Percentiles rank a stretch among this genome's conserved stretches.
These are phyloP conservation scores for Ceratocystiopsis brevicomis DNA, from an alignment of 2,329 filamentous ascomycete species.

Conservation along the genomic window DNA sequence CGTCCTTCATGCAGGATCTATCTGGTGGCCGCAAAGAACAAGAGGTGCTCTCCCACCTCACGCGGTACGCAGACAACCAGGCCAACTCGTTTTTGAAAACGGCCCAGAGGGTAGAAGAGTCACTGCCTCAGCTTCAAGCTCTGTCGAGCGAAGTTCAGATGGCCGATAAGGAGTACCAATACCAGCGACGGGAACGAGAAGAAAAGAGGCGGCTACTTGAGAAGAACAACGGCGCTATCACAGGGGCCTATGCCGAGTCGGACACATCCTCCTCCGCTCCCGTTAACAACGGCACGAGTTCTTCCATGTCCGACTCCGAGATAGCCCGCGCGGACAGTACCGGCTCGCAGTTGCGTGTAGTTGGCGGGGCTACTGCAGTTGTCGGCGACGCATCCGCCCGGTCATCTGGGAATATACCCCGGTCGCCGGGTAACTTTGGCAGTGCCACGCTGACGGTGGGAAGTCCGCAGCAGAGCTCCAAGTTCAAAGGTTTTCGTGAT, in stretches of 20 bases:
- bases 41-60: slow-evolving; percentile 84
- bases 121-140: slow-evolving; percentile 79
- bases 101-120: slow-evolving; percentile 69
- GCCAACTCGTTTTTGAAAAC: slow-evolving; percentile 65
- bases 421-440: slow-evolving; percentile 36
- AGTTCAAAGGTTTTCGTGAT: slow-evolving; percentile 85
- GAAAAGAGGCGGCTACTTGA: slow-evolving; percentile 82
- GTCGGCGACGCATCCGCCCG: too few relatives aligned
- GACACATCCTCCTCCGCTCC: neutral
- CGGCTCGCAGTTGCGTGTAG: slow-evolving; percentile 43
- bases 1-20: slow-evolving; percentile 97
- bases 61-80: slow-evolving; percentile 82
- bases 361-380: slow-evolving; percentile 16
- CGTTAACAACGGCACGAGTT: slow-evolving; percentile 14
- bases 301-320: slow-evolving; percentile 44
- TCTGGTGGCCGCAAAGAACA: slow-evolving; percentile 97
- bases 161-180: slow-evolving; percentile 91
- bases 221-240: slow-evolving; percentile 45
- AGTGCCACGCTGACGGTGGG: slow-evolving; percentile 13
- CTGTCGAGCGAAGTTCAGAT: slow-evolving; percentile 75
- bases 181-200: slow-evolving; percentile 84
- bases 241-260: slow-evolving; percentile 27
- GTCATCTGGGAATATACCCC: slow-evolving; percentile 22
- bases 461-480: slow-evolving; percentile 34
- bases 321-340: slow-evolving; percentile 57